Evolutionary conservation across 2,329 filamentous ascomycete species (phyloP).

Genomic region (Talaromyces sp.): DNA sequence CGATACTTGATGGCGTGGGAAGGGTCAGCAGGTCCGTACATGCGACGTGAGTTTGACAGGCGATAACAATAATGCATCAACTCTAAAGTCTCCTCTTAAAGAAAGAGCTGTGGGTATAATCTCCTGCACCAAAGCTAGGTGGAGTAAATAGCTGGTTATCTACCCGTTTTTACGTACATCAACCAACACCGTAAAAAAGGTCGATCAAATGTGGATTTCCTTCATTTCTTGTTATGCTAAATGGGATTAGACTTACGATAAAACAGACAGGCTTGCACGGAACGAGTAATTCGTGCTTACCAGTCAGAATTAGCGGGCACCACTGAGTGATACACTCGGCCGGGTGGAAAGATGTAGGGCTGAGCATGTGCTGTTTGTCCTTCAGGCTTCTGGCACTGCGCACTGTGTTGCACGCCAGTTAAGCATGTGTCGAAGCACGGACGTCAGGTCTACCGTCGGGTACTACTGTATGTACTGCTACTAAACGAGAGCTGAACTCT

Average conservation of each 20-base stretch:
- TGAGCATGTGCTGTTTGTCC: background rate
- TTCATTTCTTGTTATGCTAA: background rate
- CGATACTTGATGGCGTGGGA: background rate
- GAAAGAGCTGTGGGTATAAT: background rate
- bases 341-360: background rate
- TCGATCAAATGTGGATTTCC: background rate
- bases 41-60: background rate
- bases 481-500: background rate
- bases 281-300: background rate
- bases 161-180: constrained; percentile 2
- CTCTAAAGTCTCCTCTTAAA: background rate
- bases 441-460: background rate
- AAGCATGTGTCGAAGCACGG: background rate
- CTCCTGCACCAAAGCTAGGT: too few species aligned
- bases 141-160: background rate
- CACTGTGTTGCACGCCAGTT: background rate
- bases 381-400: background rate
- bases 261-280: background rate
- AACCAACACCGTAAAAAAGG: background rate
- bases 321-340: background rate
- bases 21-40: background rate
- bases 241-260: background rate
- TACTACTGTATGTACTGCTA: background rate
- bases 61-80: background rate
- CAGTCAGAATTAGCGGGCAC: background rate